Evolutionary conservation across 2,329 filamentous ascomycete species (phyloP), one percentile per base, ranked within the genome.

Genomic region (Botrytis hyacinthi): DNA sequence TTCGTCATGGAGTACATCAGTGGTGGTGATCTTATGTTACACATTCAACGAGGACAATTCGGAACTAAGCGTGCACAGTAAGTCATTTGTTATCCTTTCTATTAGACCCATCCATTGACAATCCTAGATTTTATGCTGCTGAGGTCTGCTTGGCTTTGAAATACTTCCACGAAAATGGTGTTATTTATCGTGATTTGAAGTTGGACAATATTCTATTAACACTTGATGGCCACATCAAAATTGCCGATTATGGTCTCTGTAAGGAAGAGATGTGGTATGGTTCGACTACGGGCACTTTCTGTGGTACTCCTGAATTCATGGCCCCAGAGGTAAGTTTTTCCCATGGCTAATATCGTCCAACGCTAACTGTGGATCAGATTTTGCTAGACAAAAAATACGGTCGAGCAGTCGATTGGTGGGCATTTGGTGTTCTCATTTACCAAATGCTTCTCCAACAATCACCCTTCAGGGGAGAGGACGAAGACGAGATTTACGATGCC

Each of bases 211-310:
- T 99, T 81, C 88, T 99, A 65, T 86, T 99, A 80, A 97, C 94
- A 1, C 87, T 97, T 63, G 96, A 99, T 81, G 96, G 96, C 40
- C 96, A 99, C 82, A 97, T 99, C 86, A 98, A 98, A 87, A 94
- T 99, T 86, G 96, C 89, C 71, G 96, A 99, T 87, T 99, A 97
- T 82, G 96, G 96, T 89, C 89, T 99, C 67, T 99, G 97, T 86
- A 99, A 99, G 84, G 96, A 99, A 82, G 95, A 99, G 79, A 99
- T 99, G 96, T 99, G 95, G 95, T 99, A 97, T 81, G 94, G 94
- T 61, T 95, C 93, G 73, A 98, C 93, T 3, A 99, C 96, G 0
- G 95, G 95, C 84, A 99, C 96, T 12, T 99, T 99, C 86, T 99
- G 96, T 82, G 96, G 96, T 83, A 99, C 96, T n/a, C 96, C 96